Base-by-base conservation (phyloP, 2,329 filamentous ascomycete species). In the Fulvia fulva region DNA sequence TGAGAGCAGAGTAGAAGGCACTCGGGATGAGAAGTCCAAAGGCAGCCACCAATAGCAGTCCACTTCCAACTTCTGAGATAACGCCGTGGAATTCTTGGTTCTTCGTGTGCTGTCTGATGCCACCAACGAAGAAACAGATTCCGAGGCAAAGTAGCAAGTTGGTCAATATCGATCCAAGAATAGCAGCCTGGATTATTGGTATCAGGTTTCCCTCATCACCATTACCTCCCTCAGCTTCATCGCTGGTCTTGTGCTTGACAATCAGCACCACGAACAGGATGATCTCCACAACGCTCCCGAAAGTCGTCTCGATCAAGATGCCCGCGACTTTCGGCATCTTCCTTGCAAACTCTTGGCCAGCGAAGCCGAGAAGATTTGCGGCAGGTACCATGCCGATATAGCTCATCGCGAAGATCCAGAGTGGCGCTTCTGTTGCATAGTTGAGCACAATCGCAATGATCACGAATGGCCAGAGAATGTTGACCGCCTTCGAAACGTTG, bases 191-290 rank as follows among this genome's bases (percentile, higher is more conserved):
- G 64, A 94, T 90, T 64, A 94, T 87, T 6, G 64, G 63, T 11
- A 73, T 62, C 12, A 63, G 41, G 16, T 63, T 63, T 0, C 62
- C 64, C 25, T 78, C 80, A 5, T 66, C 56, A 3, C 57, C 59
- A 22, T 64, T 58, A 41, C 54, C 56, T 30, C 62, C 55, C 5
- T 56, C 61, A 12, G 56, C 59, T 11, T 50, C 60, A 7, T 62
- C 61, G 11, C 59, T 55, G 12, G 59, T 45, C 41, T 60, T 41
- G 44, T 63, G 62, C 56, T 61, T 59, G 55, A 74, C 71, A 34
- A 92, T 79, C 37, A 94, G 76, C 3, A 91, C 82, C 76, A 92
- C 86, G 74, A 94, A 92, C 37, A 94, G 77, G 51, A 93, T 83
- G 58, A 94, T 87, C 72, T 95, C 90, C 47, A 94, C 89, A 8